Evolutionary conservation across 2,329 filamentous ascomycete species (phyloP), one percentile per base, ranked within the genome.

Genomic region (Diaporthe caulivora): DNA sequence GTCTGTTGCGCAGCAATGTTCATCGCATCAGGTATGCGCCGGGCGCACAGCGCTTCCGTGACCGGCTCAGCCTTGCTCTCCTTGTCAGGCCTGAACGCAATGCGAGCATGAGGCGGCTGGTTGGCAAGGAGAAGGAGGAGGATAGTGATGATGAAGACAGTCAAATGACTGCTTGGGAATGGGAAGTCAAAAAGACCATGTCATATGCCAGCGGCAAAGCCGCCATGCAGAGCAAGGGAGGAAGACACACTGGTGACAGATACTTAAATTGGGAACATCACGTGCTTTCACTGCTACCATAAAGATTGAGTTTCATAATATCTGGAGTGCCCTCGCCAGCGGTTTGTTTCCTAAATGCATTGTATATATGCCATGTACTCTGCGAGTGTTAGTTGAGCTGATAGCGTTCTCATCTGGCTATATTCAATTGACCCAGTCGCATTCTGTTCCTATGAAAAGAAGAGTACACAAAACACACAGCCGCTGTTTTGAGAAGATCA

Each of bases 1-100:
- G 78, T 1, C 13, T 76, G 18, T 51, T 79, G 9, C 77, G 78
- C 18, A 79, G 78, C 68, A 80, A 80, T 60, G 72, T 78, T 6
- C 76, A 79, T 57, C 79, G 78, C 21, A 74, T 78, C 55, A 69
- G 54, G n/a, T 72, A 76, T 71, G 55, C 49, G 2, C 70, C 70
- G 2, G 70, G 60, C 40, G 60, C 40, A 5, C 70, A 72, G 7
- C 37, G 58, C 6, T 58, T 68, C 44, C 26, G 21, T 17, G 60
- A 72, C 40, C 49, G 70, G 26, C 34, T 29, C 60, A 72, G 70
- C 1, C 70, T 72, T n/a, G 70, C 51, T 6, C 60, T 72, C 11
- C n/a, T 72, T 6, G 70, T 72, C 9, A 68, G 60, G 40, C 70
- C 70, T 3, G 51, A 72, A 26, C 60, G 70, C 3, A 68, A 57